Conservation (phyloP, 2,329 filamentous ascomycete species). For the Bipolaris cookei region DNA sequence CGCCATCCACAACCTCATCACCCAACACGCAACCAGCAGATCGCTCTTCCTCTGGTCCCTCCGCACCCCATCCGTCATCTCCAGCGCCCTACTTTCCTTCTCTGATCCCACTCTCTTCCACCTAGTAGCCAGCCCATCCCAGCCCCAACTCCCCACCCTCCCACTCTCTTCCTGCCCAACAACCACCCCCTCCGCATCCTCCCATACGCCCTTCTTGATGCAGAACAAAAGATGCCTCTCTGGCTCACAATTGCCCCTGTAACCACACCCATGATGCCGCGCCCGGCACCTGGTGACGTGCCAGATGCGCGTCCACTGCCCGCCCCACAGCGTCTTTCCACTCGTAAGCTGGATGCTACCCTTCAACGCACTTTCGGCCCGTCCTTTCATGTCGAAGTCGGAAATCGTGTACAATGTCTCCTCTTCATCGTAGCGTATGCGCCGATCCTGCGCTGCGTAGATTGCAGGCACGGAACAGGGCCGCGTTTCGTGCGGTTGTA, state of each 20-base stretch:
- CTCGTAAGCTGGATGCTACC: conserved; percentile 23
- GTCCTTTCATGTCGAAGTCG: conserved; percentile 28
- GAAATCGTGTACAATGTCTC: conserved; percentile 30
- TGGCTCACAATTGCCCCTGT: conserved; percentile 22
- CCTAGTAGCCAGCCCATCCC: not conserved
- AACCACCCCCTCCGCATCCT: conserved; percentile 23
- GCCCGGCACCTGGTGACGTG: conserved; percentile 28
- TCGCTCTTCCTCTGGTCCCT: conserved; percentile 21
- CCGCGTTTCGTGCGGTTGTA: conserved; percentile 26
- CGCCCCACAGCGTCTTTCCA: conserved; percentile 23
- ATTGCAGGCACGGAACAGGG: conserved; percentile 16
- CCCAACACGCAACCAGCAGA: conserved; percentile 36
- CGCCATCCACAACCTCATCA: conserved; percentile 31
- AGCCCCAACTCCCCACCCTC: not conserved
- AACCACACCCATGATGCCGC: conserved; percentile 10
- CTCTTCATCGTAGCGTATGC: conserved; percentile 28
- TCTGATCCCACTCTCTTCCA: not conserved
- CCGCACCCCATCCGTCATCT: conserved; percentile 15
- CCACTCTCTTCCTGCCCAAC: conserved; percentile 21
- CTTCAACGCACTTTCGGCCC: conserved; percentile 10
- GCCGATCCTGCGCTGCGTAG: not conserved
- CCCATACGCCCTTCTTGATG: conserved; percentile 27
- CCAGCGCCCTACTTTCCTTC: conserved; percentile 12
- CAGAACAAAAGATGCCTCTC: conserved; percentile 29
- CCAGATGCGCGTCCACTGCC: conserved; percentile 28